Conservation (phyloP, 1,284 basidiomycete genomes). For the Apiotrichum laibachii region DNA sequence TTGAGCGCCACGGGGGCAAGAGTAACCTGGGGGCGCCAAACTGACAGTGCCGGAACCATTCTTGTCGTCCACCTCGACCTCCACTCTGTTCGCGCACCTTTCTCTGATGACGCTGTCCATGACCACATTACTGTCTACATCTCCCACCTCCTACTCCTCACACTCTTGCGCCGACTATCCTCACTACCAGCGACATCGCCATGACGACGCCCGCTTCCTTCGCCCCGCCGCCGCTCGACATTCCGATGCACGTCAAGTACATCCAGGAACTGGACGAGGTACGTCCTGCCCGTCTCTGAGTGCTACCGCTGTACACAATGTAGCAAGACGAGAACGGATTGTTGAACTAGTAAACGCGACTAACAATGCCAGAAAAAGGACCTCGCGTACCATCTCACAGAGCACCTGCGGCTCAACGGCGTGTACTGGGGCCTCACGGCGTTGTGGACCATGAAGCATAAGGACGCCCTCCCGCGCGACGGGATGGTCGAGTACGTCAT, state of each 20-base stretch:
- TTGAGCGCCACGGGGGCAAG: no score
- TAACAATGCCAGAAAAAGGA: conserved; percentile 66
- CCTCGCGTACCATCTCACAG: conserved; percentile 86
- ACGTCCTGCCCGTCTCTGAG: conserved; percentile 22
- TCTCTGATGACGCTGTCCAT: no score
- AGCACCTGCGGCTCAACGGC: conserved; percentile 92
- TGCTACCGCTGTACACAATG: not conserved
- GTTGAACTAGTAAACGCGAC: not conserved
- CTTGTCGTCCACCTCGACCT: no score
- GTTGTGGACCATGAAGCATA: conserved; percentile 71
- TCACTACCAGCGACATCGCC: not conserved
- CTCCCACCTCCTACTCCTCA: no score
- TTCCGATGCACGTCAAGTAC: conserved; percentile 64
- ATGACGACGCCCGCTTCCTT: not conserved
- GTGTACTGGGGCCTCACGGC: conserved; percentile 96
- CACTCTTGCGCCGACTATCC: no score
- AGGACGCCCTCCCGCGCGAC: conserved; percentile 72
- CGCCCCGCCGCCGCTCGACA: conserved; percentile 37
- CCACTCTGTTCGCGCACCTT: no score
- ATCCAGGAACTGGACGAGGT: conserved; percentile 71
- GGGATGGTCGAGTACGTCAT: conserved; percentile 88
- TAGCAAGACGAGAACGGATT: not conserved
- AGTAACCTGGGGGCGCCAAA: no score
- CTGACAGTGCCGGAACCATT: no score
- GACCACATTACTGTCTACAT: no score